Evolutionary conservation across 1,139 yeast genomes (phyloP).

Genomic region (Kluyveromyces sp.): DNA sequence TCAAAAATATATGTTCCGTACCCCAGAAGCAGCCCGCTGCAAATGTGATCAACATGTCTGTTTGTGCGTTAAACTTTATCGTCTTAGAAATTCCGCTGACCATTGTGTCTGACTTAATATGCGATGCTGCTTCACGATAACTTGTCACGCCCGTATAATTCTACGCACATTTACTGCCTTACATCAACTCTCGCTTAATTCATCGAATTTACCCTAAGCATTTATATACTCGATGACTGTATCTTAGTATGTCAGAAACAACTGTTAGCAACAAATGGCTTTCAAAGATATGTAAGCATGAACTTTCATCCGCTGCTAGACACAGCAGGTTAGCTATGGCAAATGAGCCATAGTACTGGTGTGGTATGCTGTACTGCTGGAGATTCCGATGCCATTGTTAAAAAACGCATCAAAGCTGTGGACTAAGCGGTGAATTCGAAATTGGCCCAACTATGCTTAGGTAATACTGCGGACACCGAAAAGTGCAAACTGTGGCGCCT

Average conservation of each 20-base stretch:
- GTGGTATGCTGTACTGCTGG: background rate
- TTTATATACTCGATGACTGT: background rate
- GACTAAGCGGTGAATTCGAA: too few relatives aligned
- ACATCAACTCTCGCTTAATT: too few relatives aligned
- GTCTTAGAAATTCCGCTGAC: conserved; percentile 31
- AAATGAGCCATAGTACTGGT: background rate
- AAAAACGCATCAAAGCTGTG: background rate
- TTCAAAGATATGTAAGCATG: background rate
- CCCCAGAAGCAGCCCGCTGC: conserved; percentile 97
- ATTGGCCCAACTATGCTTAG: too few relatives aligned
- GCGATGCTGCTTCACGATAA: too few relatives aligned
- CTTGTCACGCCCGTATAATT: too few relatives aligned
- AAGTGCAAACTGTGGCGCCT: background rate
- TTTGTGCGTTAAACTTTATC: conserved; percentile 35
- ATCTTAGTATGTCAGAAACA: too few relatives aligned
- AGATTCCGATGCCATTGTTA: background rate
- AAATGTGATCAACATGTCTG: conserved; percentile 49
- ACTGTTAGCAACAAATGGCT: too few relatives aligned
- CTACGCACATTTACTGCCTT: too few relatives aligned
- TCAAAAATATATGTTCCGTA: conserved; percentile 74
- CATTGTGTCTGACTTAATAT: background rate
- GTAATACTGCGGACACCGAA: too few relatives aligned
- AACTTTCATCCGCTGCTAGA: background rate
- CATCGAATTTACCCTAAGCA: too few relatives aligned
- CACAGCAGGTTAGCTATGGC: background rate